Percentiles rank a stretch among this genome's conserved stretches.
Conservation (phyloP, 768 basidiomycete species). For the Candolleomyces aberdarensis region DNA sequence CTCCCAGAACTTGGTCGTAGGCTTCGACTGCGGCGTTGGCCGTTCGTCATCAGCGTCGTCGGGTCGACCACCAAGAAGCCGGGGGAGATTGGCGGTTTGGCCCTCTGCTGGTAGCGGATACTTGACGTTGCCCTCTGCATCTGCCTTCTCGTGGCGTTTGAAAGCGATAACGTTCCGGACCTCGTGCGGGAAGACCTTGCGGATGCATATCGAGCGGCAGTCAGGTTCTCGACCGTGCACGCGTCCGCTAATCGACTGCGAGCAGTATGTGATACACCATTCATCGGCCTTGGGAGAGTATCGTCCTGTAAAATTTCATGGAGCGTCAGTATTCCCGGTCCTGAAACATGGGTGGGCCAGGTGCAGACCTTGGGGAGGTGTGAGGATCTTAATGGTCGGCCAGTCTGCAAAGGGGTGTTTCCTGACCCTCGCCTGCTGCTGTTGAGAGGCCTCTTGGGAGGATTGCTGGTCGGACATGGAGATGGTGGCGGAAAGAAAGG, state of each 20-base stretch:
- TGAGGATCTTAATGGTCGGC: constrained; percentile 54
- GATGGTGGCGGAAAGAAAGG: constrained; percentile 1
- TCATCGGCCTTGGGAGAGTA: constrained; percentile 62
- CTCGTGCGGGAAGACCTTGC: constrained; percentile 66
- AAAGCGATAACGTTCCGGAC: constrained; percentile 48
- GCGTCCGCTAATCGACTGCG: constrained; percentile 55
- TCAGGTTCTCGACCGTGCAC: constrained; percentile 46
- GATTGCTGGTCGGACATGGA: constrained; percentile 18
- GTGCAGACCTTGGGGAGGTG: constrained; percentile 45
- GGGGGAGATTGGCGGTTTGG: constrained; percentile 46
- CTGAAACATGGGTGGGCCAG: neutral
- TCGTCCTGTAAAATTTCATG: constrained; percentile 34
- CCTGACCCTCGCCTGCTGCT: constrained; percentile 29
- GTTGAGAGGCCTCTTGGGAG: constrained; percentile 19
- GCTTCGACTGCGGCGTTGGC: constrained; percentile 18
- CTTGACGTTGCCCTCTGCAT: constrained; percentile 43
- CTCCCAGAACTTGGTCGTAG: constrained; percentile 60
- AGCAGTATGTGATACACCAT: constrained; percentile 61
- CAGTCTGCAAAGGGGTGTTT: constrained; percentile 43
- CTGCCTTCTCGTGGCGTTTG: constrained; percentile 40
- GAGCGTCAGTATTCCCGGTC: neutral
- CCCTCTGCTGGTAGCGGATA: constrained; percentile 69
- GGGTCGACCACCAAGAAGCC: constrained; percentile 40
- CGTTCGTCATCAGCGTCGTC: constrained; percentile 29
- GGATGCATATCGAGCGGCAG: constrained; percentile 60